phyloP scores from a whole-genome alignment of 2,329 filamentous ascomycete species.

The Verticillium dahliae region DNA sequence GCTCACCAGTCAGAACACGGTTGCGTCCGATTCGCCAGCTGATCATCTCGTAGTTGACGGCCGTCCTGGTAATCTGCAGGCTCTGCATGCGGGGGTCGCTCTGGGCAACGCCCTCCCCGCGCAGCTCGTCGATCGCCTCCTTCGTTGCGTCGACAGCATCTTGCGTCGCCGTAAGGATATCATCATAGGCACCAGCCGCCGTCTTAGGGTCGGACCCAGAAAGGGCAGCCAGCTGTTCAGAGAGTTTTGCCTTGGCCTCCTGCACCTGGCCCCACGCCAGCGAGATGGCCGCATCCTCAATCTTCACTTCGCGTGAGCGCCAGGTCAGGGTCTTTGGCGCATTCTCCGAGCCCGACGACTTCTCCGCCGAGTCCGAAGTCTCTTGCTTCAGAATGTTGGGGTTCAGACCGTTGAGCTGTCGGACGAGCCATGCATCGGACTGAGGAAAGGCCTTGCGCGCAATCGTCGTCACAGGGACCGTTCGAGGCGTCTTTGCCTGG shows the following conservation, averaged over 20 bases:
- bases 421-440: conserved; percentile 54
- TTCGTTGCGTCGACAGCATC: conserved; percentile 93
- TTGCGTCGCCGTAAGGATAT: conserved; percentile 82
- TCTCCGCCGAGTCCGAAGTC: conserved; percentile 39
- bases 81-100: conserved; percentile 86
- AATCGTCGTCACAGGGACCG: conserved; percentile 72
- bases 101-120: conserved; percentile 74
- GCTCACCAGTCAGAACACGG: conserved; percentile 74
- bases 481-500: conserved; percentile 80
- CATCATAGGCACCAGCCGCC: conserved; percentile 82
- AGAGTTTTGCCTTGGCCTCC: conserved; percentile 41
- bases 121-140: conserved; percentile 84
- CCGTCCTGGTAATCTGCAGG: conserved; percentile 84
- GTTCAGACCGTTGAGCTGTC: conserved; percentile 65
- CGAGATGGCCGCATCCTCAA: conserved; percentile 90
- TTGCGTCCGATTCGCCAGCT: conserved; percentile 95
- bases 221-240: conserved; percentile 38
- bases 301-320: conserved; percentile 77
- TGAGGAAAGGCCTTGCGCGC: conserved; percentile 72
- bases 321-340: conserved; percentile 74
- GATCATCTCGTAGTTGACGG: conserved; percentile 89
- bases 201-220: conserved; percentile 49
- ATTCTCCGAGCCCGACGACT: conserved; percentile 31
- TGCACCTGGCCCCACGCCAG: conserved; percentile 69
- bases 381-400: conserved; percentile 57